Evolutionary conservation across 179 eudicot species (phyloP).

Genomic region (Pouteria campechiana): DNA sequence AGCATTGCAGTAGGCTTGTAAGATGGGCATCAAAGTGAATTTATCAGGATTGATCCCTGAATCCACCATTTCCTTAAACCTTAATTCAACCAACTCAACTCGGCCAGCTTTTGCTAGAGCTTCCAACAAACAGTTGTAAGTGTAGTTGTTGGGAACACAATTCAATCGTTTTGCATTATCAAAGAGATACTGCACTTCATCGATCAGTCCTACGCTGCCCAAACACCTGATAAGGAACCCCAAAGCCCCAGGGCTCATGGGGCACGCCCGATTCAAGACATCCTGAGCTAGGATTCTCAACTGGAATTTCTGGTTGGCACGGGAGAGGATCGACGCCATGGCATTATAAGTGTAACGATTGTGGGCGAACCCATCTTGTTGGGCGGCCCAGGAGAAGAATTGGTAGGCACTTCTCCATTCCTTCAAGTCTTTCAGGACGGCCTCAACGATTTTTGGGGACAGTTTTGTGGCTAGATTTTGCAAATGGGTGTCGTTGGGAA

Average conservation of each 20-base stretch:
- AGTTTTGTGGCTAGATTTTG: no score
- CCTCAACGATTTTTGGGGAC: conserved; percentile 45
- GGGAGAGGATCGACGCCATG: conserved; percentile 64
- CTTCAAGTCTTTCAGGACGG: conserved; percentile 29
- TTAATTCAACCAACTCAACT: conserved; percentile 32
- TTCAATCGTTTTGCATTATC: conserved; percentile 38
- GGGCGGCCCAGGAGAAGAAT: conserved; percentile 65
- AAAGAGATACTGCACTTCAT: conserved; percentile 57
- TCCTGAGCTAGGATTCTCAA: conserved; percentile 28
- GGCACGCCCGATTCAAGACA: conserved; percentile 23
- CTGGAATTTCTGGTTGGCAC: conserved; percentile 70
- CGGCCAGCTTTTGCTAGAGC: conserved; percentile 35
- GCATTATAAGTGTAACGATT: conserved; percentile 53
- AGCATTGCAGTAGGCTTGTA: conserved; percentile 69
- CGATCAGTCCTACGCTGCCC: conserved; percentile 51
- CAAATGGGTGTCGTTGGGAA: no score
- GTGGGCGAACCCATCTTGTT: conserved; percentile 43
- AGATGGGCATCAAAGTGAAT: conserved; percentile 55
- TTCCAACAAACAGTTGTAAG: conserved; percentile 65
- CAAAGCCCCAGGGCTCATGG: conserved; percentile 56
- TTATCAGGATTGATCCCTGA: conserved; percentile 43
- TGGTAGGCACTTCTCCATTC: conserved; percentile 44
- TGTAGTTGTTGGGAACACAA: conserved; percentile 50
- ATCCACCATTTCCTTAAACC: conserved; percentile 59
- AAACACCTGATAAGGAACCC: conserved; percentile 76